Evolutionary conservation across 208 protist genomes (phyloP).

Genomic region (Leishmania turanica): DNA sequence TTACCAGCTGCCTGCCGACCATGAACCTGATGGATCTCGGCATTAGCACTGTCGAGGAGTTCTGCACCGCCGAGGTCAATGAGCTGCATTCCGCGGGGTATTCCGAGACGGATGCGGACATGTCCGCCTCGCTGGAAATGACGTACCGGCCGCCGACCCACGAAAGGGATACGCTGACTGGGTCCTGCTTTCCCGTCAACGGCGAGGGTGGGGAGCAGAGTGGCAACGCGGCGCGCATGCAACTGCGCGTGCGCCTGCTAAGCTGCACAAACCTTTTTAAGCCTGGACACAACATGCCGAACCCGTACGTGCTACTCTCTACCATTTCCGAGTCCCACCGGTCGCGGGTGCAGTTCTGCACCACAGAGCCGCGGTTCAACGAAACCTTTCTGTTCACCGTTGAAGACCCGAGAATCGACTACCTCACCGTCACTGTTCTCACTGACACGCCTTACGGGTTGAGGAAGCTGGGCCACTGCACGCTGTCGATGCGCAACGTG

Average conservation of each 20-base stretch:
- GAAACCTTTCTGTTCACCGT: slow-evolving; percentile 70
- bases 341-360: slow-evolving; percentile 56
- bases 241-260: slow-evolving; percentile 64
- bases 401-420: slow-evolving; percentile 53
- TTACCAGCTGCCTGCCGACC: slow-evolving; percentile 13
- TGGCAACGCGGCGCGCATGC: slow-evolving; percentile 9
- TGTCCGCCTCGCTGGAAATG: slow-evolving; percentile 16
- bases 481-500: slow-evolving; percentile 78
- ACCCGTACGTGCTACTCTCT: slow-evolving; percentile 80
- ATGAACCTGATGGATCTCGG: slow-evolving; percentile 71
- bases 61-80: slow-evolving; percentile 36
- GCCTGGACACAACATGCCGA: slow-evolving; percentile 35
- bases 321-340: slow-evolving; percentile 65
- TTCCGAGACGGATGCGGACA: slow-evolving; percentile 32
- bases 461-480: slow-evolving; percentile 76
- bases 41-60: slow-evolving; percentile 61
- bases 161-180: neutral
- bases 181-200: neutral
- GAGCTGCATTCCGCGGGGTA: slow-evolving; percentile 10
- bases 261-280: slow-evolving; percentile 65
- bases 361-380: slow-evolving; percentile 64
- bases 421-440: slow-evolving; percentile 69
- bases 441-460: slow-evolving; percentile 82
- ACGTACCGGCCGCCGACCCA: neutral
- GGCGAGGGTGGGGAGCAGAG: neutral